Base-by-base conservation (phyloP, 2,329 filamentous ascomycete genomes). In the Pseudogymnoascus sp. region DNA sequence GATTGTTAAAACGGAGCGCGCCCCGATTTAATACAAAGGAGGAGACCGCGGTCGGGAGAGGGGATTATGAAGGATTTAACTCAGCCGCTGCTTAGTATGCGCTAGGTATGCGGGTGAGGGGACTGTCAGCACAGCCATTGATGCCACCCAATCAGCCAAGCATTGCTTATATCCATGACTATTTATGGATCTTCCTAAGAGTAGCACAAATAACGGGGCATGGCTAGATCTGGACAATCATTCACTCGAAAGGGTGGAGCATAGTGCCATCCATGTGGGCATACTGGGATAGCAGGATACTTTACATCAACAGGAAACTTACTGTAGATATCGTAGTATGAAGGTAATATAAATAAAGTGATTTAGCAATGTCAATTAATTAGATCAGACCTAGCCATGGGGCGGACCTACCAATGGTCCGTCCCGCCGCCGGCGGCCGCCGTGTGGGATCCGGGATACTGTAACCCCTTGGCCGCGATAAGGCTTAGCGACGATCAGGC, bases 141-240 rank as follows among this genome's bases (percentile, higher is more conserved):
- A 83, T 83, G 70, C 85, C 85, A 66, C 61, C 84, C 79, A n/a
- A 85, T 75, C 0, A 81, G 81, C 5, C 83, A 74, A 16, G 77
- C 72, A 1, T 72, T 72, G 10, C 21, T n/a, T 51, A 51, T 51
- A 29, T n/a, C 45, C 12, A 6, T 14, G 12, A n/a, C 42, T 47
- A 47, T 47, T 47, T 47, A 47, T 26, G 18, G 42, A 47, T 5
- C 18, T 47, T 12, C 42, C 8, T 26, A 3, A 21, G 16, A 5
- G 10, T 21, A 21, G 8, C 16, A 12, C 5, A 45, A 45, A 45
- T 45, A 45, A 18, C 21, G 39, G 39, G 7, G 1, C 16, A 42
- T 12, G 4, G 0, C 40, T 5, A 42, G 42, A 47, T 26, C 18
- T 23, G 18, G 21, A n/a, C 21, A 51, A 47, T 47, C 5, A 26